Base-by-base conservation (phyloP, 208 protist genomes). In the Acanthamoeba lenticulata region DNA sequence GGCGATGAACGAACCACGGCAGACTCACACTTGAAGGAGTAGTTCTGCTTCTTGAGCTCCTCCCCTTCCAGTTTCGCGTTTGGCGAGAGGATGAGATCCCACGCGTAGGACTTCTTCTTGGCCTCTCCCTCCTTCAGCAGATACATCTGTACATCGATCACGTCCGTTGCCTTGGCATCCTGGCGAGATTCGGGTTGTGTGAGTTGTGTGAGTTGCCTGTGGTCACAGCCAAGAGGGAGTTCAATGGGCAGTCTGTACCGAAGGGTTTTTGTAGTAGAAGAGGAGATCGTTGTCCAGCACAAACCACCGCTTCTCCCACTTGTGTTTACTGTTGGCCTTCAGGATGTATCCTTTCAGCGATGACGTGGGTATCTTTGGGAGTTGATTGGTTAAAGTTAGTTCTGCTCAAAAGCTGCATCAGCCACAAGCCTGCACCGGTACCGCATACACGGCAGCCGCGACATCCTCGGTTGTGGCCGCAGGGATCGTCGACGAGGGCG, bases 241-340 rank as follows among this genome's bases (percentile, higher is more conserved):
- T 52, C 9, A 15, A 17, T 52, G 45, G 45, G 9, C 15, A n/a
- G 42, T 2, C 4, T 29, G 13, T 65, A 90, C 81, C 29, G n/a
- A 47, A 15, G 7, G 32, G 1, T 55, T 90, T 45, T 90, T 90
- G 81, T 67, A 90, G 34, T 90, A 90, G 81, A 90, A 90, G 29
- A 90, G 81, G 0, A 67, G 52, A 32, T 90, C 81, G 47, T 65
- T 65, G 38, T 90, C 81, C 34, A 90, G 21, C 32, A 65, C 81
- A 42, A 90, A 90, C 81, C 81, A 90, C 24, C 81, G 40, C 81
- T 90, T 90, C 52, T 90, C 81, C 81, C 81, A 90, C 29, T 90
- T 90, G 29, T 90, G 81, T 27, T 90, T 90, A 45, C 40, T 55
- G 81, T 90, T 90, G 34, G 44, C n/a, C 24, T 90, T 79, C 32